phyloP scores from a whole-genome alignment of 2,329 filamentous ascomycete species.

The Trichocomaceae sp. region DNA sequence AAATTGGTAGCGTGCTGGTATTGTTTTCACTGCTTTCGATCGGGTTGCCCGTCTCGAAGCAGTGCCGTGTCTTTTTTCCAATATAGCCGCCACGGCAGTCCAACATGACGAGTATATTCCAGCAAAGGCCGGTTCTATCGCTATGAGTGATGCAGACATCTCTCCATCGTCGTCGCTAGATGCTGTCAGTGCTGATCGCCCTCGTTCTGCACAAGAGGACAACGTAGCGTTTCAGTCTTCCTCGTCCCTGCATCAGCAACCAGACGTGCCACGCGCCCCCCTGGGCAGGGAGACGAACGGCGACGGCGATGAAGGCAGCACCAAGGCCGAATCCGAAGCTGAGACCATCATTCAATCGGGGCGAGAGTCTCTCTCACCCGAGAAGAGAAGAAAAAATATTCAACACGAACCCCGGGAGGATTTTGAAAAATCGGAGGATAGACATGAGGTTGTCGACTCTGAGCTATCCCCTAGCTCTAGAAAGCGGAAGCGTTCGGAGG shows the following conservation, averaged over 20 bases:
- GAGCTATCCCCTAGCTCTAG: constrained; percentile 8
- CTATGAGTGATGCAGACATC: constrained; percentile 44
- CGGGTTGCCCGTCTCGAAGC: neutral
- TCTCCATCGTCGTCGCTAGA: constrained; percentile 31
- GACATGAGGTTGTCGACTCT: constrained; percentile 1
- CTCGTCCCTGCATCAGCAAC: constrained; percentile 9
- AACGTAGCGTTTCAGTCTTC: constrained; percentile 19
- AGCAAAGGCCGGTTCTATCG: constrained; percentile 36
- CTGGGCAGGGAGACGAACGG: constrained; percentile 21
- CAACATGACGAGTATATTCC: constrained; percentile 40
- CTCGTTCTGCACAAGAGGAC: constrained; percentile 16
- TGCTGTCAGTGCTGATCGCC: constrained; percentile 28
- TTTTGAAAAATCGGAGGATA: constrained; percentile 20
- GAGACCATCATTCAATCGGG: constrained; percentile 46
- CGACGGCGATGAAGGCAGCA: constrained; percentile 32
- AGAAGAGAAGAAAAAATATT: constrained; percentile 40
- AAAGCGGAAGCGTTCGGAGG: constrained; percentile 16
- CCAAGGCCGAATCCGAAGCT: constrained; percentile 43
- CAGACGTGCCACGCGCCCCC: constrained; percentile 17
- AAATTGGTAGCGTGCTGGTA: neutral
- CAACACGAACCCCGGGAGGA: constrained; percentile 31
- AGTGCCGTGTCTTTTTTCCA: neutral
- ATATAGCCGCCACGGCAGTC: constrained; percentile 31
- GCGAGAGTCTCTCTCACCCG: constrained; percentile 39
- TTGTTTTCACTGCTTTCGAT: constrained; percentile 5